phyloP scores from a whole-genome alignment of 305 asterid species.

The Fraxinus greggii region DNA sequence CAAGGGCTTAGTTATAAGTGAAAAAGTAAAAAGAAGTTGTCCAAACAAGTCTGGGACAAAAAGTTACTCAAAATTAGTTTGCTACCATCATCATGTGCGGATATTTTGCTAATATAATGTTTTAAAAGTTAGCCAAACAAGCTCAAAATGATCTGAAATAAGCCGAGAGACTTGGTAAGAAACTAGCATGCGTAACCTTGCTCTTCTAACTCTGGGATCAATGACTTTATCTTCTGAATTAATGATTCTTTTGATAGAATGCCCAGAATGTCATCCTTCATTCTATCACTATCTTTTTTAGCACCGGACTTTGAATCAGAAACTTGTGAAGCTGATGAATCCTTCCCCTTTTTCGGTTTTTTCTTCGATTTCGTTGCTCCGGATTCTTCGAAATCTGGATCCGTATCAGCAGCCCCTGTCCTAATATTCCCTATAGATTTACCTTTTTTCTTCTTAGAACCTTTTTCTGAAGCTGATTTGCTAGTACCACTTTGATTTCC shows the following conservation, averaged over 20 bases:
- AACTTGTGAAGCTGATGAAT: constrained; percentile 45
- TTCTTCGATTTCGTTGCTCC: constrained; percentile 67
- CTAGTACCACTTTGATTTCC: constrained; percentile 47
- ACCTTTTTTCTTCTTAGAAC: constrained; percentile 83
- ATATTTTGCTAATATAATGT: background rate
- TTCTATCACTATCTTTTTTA: constrained; percentile 57
- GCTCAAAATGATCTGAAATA: constrained; percentile 20
- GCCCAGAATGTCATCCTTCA: constrained; percentile 50
- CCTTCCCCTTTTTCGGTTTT: constrained; percentile 74
- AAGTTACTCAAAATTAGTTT: constrained; percentile 2
- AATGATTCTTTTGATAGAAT: constrained; percentile 74
- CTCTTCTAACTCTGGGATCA: constrained; percentile 87
- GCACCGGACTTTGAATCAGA: constrained; percentile 61
- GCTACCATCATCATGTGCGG: background rate
- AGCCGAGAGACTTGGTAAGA: constrained; percentile 21
- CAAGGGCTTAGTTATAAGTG: background rate
- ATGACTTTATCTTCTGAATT: constrained; percentile 57
- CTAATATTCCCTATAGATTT: constrained; percentile 64
- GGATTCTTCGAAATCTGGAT: constrained; percentile 56
- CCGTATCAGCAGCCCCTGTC: constrained; percentile 54
- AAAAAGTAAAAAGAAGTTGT: background rate
- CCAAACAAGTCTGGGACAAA: background rate
- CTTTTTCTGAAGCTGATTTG: constrained; percentile 65
- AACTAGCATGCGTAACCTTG: constrained; percentile 48
- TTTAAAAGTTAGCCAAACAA: background rate